phyloP scores from a whole-genome alignment of 2,329 filamentous ascomycete genomes.

The Thielaviopsis musarum region DNA sequence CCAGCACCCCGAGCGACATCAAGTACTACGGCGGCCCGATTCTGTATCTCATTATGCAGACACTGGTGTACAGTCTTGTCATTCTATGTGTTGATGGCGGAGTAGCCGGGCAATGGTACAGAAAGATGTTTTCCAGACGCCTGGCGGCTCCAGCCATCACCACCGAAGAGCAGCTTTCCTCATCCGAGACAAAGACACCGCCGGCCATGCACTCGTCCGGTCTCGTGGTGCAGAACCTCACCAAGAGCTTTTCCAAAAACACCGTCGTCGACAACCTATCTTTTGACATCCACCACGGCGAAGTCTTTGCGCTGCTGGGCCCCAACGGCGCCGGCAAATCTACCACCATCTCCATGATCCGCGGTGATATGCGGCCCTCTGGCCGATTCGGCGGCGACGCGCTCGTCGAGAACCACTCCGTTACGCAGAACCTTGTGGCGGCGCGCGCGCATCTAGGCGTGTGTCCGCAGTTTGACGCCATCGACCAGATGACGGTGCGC shows the following conservation, averaged over 20 bases:
- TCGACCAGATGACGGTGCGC: constrained; percentile 77
- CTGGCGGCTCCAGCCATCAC: constrained; percentile 5
- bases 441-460: constrained; percentile 73
- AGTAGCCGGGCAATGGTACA: constrained; percentile 38
- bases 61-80: constrained; percentile 49
- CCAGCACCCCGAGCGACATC: constrained; percentile 52
- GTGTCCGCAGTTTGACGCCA: constrained; percentile 74
- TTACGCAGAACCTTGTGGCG: constrained; percentile 51
- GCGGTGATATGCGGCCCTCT: constrained; percentile 74
- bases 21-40: constrained; percentile 70
- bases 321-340: constrained; percentile 88
- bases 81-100: constrained; percentile 72
- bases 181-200: constrained; percentile 27
- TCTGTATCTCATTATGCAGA: constrained; percentile 63
- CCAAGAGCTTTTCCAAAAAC: constrained; percentile 60
- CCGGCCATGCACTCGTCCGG: constrained; percentile 37
- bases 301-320: constrained; percentile 78
- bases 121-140: constrained; percentile 22
- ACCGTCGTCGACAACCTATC: constrained; percentile 78
- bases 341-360: constrained; percentile 74
- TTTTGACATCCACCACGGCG: constrained; percentile 62
- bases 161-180: constrained; percentile 42
- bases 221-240: constrained; percentile 62
- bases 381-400: constrained; percentile 57
- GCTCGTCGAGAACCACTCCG: constrained; percentile 60